Conservation (phyloP, 1,284 basidiomycete species). For the Puccinia triticina region DNA sequence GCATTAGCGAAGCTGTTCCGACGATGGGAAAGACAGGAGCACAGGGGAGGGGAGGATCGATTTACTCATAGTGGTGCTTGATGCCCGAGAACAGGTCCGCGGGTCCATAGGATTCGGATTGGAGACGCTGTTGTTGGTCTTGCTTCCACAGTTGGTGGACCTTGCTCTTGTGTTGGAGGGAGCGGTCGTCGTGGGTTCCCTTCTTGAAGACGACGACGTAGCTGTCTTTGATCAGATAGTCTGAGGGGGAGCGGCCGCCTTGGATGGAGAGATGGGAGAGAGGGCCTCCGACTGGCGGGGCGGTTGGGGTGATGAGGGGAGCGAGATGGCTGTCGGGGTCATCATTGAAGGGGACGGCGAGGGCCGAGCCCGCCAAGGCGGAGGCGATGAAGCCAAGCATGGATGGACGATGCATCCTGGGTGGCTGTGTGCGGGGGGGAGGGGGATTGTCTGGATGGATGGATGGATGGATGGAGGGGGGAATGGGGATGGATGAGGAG, state of each 20-base stretch:
- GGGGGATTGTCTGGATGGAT: not conserved
- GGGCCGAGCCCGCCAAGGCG: slow-evolving; percentile 29
- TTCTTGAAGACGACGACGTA: slow-evolving; percentile 52
- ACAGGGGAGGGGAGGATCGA: not conserved
- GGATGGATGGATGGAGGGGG: not conserved
- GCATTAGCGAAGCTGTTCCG: too few relatives aligned
- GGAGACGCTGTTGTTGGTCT: slow-evolving; percentile 23
- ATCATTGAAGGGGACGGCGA: slow-evolving; percentile 36
- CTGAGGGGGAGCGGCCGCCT: slow-evolving; percentile 38
- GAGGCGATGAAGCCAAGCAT: slow-evolving; percentile 42
- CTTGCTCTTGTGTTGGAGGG: slow-evolving; percentile 37
- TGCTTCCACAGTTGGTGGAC: slow-evolving; percentile 37
- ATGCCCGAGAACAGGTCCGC: slow-evolving; percentile 41
- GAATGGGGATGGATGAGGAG: not conserved
- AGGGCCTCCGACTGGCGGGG: slow-evolving; percentile 45
- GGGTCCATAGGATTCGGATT: slow-evolving; percentile 28
- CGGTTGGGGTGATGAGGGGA: slow-evolving; percentile 45
- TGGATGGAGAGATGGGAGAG: slow-evolving; percentile 41
- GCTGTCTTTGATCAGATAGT: slow-evolving; percentile 46
- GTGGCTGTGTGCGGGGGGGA: not conserved
- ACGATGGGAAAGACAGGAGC: not conserved
- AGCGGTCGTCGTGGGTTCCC: slow-evolving; percentile 16
- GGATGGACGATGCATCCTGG: slow-evolving; percentile 27
- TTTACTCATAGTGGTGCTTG: slow-evolving; percentile 51
- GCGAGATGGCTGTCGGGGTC: slow-evolving; percentile 29